Evolutionary conservation across 495 filamentous ascomycete genomes (phyloP).

Genomic region (Trichoderma asperelloides): DNA sequence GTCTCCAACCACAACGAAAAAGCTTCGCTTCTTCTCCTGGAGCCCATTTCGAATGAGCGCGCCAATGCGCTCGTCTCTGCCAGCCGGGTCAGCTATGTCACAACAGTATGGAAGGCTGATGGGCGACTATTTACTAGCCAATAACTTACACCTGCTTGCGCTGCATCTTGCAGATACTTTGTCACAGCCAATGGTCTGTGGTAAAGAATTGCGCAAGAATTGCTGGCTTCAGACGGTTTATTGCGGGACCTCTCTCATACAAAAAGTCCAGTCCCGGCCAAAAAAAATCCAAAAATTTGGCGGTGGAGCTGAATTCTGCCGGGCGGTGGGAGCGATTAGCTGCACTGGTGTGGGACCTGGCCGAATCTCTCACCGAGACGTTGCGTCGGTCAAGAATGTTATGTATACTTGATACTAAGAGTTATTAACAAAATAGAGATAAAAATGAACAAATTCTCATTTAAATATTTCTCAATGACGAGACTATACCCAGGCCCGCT

Average conservation of each 20-base stretch:
- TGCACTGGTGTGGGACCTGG: neutral
- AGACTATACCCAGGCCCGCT: neutral
- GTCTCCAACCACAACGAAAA: constrained; percentile 95
- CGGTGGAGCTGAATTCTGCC: constrained; percentile 21
- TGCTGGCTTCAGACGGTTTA: neutral
- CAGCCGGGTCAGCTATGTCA: constrained; percentile 13
- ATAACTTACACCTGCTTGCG: constrained; percentile 52
- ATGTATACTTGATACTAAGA: neutral
- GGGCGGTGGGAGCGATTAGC: constrained; percentile 18
- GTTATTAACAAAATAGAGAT: too few species aligned
- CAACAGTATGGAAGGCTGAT: neutral
- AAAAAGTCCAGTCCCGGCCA: constrained; percentile 8
- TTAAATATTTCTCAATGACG: neutral
- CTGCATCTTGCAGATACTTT: constrained; percentile 30
- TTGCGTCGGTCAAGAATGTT: neutral
- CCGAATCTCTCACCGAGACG: constrained; percentile 1
- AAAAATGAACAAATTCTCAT: too few species aligned
- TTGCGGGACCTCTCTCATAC: constrained; percentile 22
- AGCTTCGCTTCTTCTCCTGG: constrained; percentile 94
- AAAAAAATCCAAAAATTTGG: constrained; percentile 19
- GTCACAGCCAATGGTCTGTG: neutral
- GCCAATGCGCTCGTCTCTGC: constrained; percentile 86
- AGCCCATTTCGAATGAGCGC: constrained; percentile 93
- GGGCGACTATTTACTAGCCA: neutral
- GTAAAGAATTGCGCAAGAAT: neutral